phyloP scores from a whole-genome alignment of 1,284 basidiomycete species.

The Leccinum pallidistipes region DNA sequence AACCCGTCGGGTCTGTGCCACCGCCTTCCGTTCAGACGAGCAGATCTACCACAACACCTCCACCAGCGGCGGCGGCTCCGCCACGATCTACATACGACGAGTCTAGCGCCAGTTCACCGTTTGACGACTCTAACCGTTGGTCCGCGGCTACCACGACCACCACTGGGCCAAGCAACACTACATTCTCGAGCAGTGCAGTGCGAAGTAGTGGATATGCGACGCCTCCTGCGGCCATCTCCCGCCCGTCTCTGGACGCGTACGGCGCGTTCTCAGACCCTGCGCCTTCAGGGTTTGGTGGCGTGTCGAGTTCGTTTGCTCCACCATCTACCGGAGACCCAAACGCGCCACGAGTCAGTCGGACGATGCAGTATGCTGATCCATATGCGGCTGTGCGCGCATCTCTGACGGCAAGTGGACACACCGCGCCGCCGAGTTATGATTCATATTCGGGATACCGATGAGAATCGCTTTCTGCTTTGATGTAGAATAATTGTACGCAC shows the following conservation, averaged over 20 bases:
- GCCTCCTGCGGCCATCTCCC: conserved; percentile 36
- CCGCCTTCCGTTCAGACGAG: conserved; percentile 22
- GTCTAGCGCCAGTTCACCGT: conserved; percentile 46
- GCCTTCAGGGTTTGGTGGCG: conserved; percentile 60
- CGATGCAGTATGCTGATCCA: conserved; percentile 86
- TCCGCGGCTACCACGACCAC: conserved; percentile 34
- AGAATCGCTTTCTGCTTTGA: background rate
- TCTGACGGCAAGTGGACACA: conserved; percentile 25
- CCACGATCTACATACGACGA: conserved; percentile 39
- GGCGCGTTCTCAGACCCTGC: conserved; percentile 85
- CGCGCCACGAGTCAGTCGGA: conserved; percentile 67
- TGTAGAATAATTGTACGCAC: conserved; percentile 13
- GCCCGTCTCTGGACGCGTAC: conserved; percentile 81
- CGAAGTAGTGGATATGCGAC: conserved; percentile 31
- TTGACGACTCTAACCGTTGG: conserved; percentile 54
- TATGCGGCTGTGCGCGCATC: conserved; percentile 73
- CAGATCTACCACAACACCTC: conserved; percentile 36
- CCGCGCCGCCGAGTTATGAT: conserved; percentile 51
- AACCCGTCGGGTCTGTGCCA: conserved; percentile 24
- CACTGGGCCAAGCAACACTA: conserved; percentile 36
- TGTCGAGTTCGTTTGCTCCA: conserved; percentile 28
- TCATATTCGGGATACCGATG: conserved; percentile 39
- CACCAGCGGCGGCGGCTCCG: conserved; percentile 30
- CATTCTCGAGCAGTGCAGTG: conserved; percentile 33
- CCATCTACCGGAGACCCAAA: conserved; percentile 40